Conservation (phyloP, 2,329 filamentous ascomycete genomes). For the Arthrobotrys megalospora region DNA sequence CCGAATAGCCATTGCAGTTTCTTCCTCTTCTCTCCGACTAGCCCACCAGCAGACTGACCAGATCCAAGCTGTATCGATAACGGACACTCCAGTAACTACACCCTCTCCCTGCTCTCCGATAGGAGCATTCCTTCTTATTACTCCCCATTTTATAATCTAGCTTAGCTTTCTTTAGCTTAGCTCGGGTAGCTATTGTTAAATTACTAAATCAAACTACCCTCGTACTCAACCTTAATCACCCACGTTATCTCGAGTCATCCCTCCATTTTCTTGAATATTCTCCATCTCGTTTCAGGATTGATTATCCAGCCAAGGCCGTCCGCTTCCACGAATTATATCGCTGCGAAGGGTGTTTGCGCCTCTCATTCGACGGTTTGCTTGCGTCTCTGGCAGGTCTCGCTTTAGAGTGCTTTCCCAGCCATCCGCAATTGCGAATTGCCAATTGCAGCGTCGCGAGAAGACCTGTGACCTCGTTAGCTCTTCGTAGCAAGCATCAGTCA, state of each 20-base stretch:
- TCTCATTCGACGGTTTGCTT: slow-evolving; percentile 60
- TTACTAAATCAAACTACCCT: not conserved
- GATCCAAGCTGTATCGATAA: slow-evolving; percentile 52
- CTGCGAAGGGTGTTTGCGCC: slow-evolving; percentile 45
- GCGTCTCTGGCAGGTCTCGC: slow-evolving; percentile 51
- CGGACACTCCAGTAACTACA: too few species aligned
- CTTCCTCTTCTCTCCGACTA: slow-evolving; percentile 18
- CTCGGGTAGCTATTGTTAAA: not conserved
- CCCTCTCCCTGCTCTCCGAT: slow-evolving; percentile 29
- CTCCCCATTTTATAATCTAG: slow-evolving; percentile 6
- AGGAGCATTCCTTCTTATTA: slow-evolving; percentile 15
- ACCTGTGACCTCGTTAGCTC: slow-evolving; percentile 40
- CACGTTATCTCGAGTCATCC: slow-evolving; percentile 22
- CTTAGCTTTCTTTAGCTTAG: slow-evolving; percentile 32
- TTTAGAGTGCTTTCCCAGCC: slow-evolving; percentile 54
- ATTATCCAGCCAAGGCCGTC: slow-evolving; percentile 55
- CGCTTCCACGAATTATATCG: slow-evolving; percentile 55
- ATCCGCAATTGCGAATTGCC: slow-evolving; percentile 47
- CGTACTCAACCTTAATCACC: slow-evolving; percentile 6
- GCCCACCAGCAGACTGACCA: slow-evolving; percentile 21
- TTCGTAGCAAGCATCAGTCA: slow-evolving; percentile 17
- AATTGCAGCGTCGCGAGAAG: slow-evolving; percentile 15
- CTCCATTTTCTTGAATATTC: slow-evolving; percentile 30
- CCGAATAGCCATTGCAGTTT: slow-evolving; percentile 38
- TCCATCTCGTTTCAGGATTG: slow-evolving; percentile 59